These are phyloP conservation scores for Daldinia loculata DNA, from an alignment of 495 filamentous ascomycete genomes.

Conservation along the genomic window DNA sequence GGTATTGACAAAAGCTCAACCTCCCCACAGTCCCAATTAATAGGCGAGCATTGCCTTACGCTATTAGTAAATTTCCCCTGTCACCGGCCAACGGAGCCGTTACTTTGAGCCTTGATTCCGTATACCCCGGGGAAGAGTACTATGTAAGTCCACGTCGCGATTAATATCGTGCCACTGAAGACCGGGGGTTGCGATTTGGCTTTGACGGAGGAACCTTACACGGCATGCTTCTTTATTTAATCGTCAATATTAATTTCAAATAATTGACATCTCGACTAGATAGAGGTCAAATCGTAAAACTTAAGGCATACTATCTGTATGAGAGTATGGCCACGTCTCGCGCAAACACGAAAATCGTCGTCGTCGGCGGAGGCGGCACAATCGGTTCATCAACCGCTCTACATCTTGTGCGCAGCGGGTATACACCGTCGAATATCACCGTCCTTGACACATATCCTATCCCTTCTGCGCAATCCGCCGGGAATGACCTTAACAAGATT, in stretches of 20 bases:
- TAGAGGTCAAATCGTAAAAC: not conserved
- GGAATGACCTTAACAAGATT: conserved; percentile 44
- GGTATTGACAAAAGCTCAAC: not conserved
- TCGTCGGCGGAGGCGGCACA: conserved; percentile 42
- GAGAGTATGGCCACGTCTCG: conserved; percentile 34
- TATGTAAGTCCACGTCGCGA: conserved; percentile 15
- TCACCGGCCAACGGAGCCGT: conserved; percentile 8
- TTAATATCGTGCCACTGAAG: conserved; percentile 24
- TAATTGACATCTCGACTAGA: not conserved
- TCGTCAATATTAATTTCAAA: not conserved
- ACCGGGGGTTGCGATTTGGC: not conserved
- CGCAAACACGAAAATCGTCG: conserved; percentile 30
- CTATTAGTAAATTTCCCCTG: conserved; percentile 25
- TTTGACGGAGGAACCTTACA: not conserved
- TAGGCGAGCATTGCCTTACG: conserved; percentile 11
- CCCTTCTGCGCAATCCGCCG: conserved; percentile 42
- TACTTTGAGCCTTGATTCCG: conserved; percentile 1
- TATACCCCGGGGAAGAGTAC: not conserved
- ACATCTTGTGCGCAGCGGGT: conserved; percentile 37
- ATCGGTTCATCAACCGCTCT: conserved; percentile 42
- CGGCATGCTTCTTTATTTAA: conserved; percentile 7
- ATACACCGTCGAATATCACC: conserved; percentile 42
- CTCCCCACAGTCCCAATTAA: conserved; percentile 27
- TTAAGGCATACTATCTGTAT: not conserved
- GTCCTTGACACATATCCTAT: conserved; percentile 42